phyloP scores from a whole-genome alignment of 176 grass and related monocot species.

The Musa beccarii region DNA sequence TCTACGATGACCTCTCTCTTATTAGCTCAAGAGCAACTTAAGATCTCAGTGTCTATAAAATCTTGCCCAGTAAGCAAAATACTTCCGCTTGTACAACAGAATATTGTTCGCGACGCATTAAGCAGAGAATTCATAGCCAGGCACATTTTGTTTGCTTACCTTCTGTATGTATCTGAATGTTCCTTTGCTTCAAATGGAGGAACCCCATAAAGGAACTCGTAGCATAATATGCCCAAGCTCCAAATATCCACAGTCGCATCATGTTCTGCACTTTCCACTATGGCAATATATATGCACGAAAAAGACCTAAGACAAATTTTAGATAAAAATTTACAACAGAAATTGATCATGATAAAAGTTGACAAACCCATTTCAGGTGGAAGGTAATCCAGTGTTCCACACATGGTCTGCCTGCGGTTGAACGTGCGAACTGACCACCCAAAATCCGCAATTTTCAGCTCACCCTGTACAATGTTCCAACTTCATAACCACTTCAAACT shows the following conservation, averaged over 20 bases:
- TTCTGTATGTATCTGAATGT: constrained; percentile 82
- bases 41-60: too few species aligned
- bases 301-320: neutral
- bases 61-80: neutral
- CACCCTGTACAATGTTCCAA: constrained; percentile 38
- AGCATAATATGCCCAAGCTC: constrained; percentile 90
- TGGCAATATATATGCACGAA: constrained; percentile 1
- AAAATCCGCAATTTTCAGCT: constrained; percentile 96
- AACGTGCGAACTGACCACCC: constrained; percentile 96
- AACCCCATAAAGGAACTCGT: constrained; percentile 78
- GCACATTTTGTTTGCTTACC: constrained; percentile 27
- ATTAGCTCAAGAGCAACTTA: too few species aligned
- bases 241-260: constrained; percentile 90
- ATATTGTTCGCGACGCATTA: neutral
- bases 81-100: neutral
- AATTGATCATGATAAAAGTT: neutral
- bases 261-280: constrained; percentile 86
- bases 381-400: constrained; percentile 86
- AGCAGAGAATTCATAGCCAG: neutral
- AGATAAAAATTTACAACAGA: neutral
- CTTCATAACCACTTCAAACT: neutral
- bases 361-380: constrained; percentile 98
- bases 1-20: too few species aligned
- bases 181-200: constrained; percentile 98
- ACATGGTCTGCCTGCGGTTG: constrained; percentile 81